These are phyloP conservation scores for Trametes gibbosa DNA, from an alignment of 768 basidiomycete species.

Conservation along the genomic window DNA sequence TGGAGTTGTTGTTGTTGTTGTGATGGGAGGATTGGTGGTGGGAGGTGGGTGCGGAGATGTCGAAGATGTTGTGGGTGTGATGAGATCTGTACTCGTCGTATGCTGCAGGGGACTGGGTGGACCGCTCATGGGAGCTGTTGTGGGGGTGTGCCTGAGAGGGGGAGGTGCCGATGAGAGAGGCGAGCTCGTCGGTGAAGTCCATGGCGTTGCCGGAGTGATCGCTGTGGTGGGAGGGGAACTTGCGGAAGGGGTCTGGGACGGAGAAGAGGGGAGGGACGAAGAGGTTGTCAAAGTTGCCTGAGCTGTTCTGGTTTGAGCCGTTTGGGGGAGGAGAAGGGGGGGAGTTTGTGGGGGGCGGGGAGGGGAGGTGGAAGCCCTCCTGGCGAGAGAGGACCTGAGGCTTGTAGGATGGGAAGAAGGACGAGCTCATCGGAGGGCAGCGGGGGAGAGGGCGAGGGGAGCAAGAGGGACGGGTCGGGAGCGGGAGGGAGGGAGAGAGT, in stretches of 20 bases:
- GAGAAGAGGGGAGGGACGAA: constrained; percentile 46
- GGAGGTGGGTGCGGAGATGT: constrained; percentile 50
- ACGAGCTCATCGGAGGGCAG: constrained; percentile 23
- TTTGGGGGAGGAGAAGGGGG: constrained; percentile 28
- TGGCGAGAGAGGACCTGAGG: constrained; percentile 55
- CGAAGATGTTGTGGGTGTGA: constrained; percentile 58
- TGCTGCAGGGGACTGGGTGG: constrained; percentile 35
- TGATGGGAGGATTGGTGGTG: constrained; percentile 32
- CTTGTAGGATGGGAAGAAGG: constrained; percentile 40
- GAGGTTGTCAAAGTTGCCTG: constrained; percentile 33
- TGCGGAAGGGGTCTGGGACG: constrained; percentile 54
- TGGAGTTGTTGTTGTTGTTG: constrained; percentile 16
- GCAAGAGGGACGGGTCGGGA: not conserved
- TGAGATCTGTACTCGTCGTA: constrained; percentile 35
- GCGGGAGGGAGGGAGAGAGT: not conserved
- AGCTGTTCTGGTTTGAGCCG: constrained; percentile 21
- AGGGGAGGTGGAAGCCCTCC: constrained; percentile 70
- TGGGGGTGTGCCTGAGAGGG: constrained; percentile 27
- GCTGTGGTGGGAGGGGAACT: constrained; percentile 39
- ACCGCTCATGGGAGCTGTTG: constrained; percentile 41
- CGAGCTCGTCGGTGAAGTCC: constrained; percentile 72
- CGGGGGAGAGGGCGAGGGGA: not conserved
- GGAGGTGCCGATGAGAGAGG: constrained; percentile 48
- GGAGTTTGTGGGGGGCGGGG: constrained; percentile 37
- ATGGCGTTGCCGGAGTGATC: constrained; percentile 30